A percentile compares a stretch with the other conserved stretches of the same genome.
Evolutionary conservation across 2,329 filamentous ascomycete genomes (phyloP).

Genomic region (Dactylonectria estremocensis): DNA sequence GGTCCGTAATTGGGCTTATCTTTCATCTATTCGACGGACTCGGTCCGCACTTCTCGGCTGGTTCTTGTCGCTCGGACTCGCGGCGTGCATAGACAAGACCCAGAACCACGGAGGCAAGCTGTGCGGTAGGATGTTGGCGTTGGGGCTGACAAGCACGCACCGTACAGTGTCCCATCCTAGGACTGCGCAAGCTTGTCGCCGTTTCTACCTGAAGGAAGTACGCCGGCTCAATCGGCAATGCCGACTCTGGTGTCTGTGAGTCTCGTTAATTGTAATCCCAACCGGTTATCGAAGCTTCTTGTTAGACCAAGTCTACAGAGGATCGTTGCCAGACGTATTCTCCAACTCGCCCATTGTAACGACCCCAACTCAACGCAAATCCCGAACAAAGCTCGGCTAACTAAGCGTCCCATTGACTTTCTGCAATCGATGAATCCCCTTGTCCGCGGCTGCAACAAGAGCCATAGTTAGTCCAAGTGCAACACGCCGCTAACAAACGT

Average conservation of each 20-base stretch:
- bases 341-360: background rate
- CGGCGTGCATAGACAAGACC: conserved; percentile 20
- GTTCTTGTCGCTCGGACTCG: conserved; percentile 15
- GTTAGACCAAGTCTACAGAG: background rate
- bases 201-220: conserved; percentile 17
- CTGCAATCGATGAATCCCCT: conserved; percentile 18
- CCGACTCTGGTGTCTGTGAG: background rate
- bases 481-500: conserved; percentile 7
- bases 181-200: background rate
- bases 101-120: conserved; percentile 12
- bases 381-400: background rate
- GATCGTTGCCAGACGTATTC: background rate
- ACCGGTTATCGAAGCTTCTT: background rate
- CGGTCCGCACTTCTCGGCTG: conserved; percentile 26
- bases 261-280: background rate
- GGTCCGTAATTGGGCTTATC: conserved; percentile 12
- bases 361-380: background rate
- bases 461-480: background rate
- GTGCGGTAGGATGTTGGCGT: background rate
- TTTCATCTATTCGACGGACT: conserved; percentile 32
- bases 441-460: conserved; percentile 2
- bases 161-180: conserved; percentile 10
- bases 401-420: background rate
- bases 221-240: conserved; percentile 5
- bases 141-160: conserved; percentile 14